Evolutionary conservation across 352 stramenopile species (phyloP), one percentile per base, ranked within the genome.

Genomic region (Globisporangium emineosum): DNA sequence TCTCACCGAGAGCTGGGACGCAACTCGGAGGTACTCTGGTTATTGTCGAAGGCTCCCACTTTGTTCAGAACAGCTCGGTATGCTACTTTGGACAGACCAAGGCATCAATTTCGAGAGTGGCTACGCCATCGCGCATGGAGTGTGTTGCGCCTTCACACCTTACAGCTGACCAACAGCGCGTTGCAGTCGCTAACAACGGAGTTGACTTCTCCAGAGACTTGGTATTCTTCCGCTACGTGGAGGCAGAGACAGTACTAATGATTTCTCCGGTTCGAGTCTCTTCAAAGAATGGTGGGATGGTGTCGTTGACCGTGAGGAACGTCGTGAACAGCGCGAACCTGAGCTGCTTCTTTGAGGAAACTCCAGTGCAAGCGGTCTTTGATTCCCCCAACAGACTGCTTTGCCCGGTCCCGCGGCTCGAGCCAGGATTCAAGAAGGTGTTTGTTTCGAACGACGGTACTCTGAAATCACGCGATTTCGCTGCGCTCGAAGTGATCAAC

Each of bases 171-270:
- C 37, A 35, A 30, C 30, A 79, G 37, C 59, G 49, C 27, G 71
- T 96, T 2, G 40, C 69, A 4, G 78, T 93, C 21, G 81, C 72
- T 17, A 91, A 83, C 65, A 96, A 96, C 32, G 80, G 72, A 7
- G 52, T 73, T 0, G 88, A 96, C 59, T 86, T 78, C 25, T 90
- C 77, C 2, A 42, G 40, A 32, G 65, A 76, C 8, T 33, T 60
- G 0, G 62, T 77, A 2, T 76, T 78, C 10, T 84, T 83, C 49
- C 77, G 55, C 5, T 90, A 78, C 43, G 37, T 66, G 45, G 50
- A 71, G 12, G 71, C 69, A 0, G 86, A 90, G 59, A 65, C 79
- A 32, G 79, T 94, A 0, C 57, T 77, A 1, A 60, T 66, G 7
- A 62, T 83, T 15, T 55, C 50, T 4, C 83, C 82, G 9, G 55